These are phyloP conservation scores for Fusarium sp. DNA, from an alignment of 2,329 filamentous ascomycete genomes.

Conservation along the genomic window DNA sequence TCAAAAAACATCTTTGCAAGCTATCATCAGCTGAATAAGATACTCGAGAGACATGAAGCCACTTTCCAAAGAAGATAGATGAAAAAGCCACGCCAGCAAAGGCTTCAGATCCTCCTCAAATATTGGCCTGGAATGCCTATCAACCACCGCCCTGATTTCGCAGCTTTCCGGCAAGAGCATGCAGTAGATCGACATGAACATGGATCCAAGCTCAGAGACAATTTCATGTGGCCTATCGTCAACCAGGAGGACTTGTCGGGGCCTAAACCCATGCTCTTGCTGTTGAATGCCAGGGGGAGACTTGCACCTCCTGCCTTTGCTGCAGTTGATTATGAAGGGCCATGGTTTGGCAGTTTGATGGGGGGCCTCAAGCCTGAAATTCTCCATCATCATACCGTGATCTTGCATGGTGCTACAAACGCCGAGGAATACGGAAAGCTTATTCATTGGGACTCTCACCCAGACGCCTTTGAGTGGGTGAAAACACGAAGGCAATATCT, in stretches of 20 bases:
- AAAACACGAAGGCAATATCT: slow-evolving; percentile 51
- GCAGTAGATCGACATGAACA: slow-evolving; percentile 10
- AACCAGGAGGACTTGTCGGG: slow-evolving; percentile 67
- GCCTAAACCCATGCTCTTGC: slow-evolving; percentile 57
- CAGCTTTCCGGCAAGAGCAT: slow-evolving; percentile 47
- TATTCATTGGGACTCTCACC: slow-evolving; percentile 49
- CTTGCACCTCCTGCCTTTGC: slow-evolving; percentile 61
- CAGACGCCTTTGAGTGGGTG: slow-evolving; percentile 54
- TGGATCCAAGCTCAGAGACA: slow-evolving; percentile 45
- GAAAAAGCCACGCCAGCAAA: slow-evolving; percentile 63
- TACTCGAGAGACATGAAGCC: slow-evolving; percentile 62
- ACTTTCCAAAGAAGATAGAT: slow-evolving; percentile 65
- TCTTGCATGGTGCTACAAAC: slow-evolving; percentile 47
- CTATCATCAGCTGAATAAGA: slow-evolving; percentile 30
- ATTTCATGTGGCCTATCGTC: slow-evolving; percentile 65
- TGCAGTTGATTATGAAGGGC: slow-evolving; percentile 54
- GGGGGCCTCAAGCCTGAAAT: slow-evolving; percentile 43
- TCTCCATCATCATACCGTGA: slow-evolving; percentile 50
- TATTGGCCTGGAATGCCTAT: slow-evolving; percentile 63
- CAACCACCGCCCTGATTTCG: slow-evolving; percentile 64
- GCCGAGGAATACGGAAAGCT: slow-evolving; percentile 53
- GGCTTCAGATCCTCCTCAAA: slow-evolving; percentile 58
- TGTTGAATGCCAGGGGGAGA: slow-evolving; percentile 65
- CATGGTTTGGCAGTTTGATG: slow-evolving; percentile 47
- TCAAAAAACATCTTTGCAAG: background rate